Conservation (phyloP, 2,329 filamentous ascomycete species). For the Pseudogymnoascus sp. region DNA sequence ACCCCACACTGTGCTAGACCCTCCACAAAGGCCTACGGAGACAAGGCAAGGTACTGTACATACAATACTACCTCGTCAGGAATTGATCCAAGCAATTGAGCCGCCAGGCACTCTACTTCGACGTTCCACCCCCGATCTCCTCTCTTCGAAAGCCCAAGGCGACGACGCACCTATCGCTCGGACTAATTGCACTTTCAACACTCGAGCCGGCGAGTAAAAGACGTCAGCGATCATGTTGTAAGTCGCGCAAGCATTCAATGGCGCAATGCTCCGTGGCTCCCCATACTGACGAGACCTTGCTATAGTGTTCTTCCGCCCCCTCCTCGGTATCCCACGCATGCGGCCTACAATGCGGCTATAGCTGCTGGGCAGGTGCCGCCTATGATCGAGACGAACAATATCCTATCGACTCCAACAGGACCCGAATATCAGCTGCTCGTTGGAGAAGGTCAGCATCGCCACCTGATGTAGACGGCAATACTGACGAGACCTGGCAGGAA, state of each 20-base stretch:
- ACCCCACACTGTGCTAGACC: conserved; percentile 7
- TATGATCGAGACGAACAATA: conserved; percentile 92
- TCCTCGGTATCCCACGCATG: conserved; percentile 70
- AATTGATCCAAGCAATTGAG: conserved; percentile 7
- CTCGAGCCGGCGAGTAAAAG: not conserved
- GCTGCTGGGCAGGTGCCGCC: conserved; percentile 60
- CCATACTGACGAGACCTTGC: not conserved
- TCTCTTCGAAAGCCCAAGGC: not conserved
- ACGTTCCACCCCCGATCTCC: not conserved
- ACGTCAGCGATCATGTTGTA: conserved; percentile 5
- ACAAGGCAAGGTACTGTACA: not conserved
- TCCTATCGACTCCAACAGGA: conserved; percentile 68
- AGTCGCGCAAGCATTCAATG: not conserved
- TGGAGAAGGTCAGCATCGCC: conserved; percentile 63
- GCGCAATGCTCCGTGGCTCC: not conserved
- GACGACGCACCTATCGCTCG: not conserved
- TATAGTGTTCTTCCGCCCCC: conserved; percentile 72
- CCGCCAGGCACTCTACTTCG: conserved; percentile 1
- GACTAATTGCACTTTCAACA: not conserved
- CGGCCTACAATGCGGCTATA: conserved; percentile 64
- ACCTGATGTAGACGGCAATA: not conserved
- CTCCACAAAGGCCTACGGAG: not conserved
- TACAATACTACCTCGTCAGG: not conserved
- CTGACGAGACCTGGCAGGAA: conserved; percentile 46
- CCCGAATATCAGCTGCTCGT: conserved; percentile 85